Evolutionary conservation across 805 yeast genomes (phyloP), one percentile per base, ranked within the genome.

Genomic region (Wickerhamiella spandovensis): DNA sequence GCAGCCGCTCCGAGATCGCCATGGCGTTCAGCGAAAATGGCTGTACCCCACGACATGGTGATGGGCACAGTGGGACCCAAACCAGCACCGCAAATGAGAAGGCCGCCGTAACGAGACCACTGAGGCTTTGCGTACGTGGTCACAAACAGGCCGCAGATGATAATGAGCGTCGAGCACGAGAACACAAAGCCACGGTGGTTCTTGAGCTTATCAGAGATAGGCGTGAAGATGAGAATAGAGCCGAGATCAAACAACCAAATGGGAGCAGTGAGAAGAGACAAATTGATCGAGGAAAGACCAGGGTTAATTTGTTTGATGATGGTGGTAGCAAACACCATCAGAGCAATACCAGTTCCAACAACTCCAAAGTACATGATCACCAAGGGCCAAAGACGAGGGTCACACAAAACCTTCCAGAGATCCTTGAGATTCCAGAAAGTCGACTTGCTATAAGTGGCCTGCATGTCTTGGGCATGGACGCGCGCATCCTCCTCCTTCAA

Each of bases 11-110:
- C 95, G 46, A 86, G 80, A 60, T 85, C 92, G 24, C 94, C 94
- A 61, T 86, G 81, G 45, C 75, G 70, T 10, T 75, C 72, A 6
- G 74, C 75, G 69, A 85, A 82, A 46, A 84, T 82, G 59, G 83
- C 89, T 0, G 89, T 78, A 0, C 88, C 67, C 82, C 84, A 77
- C 1, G 95, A 76, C 95, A 86, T 86, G 59, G 81, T 74, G 38
- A 83, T 85, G 24, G 95, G 95, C 13, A 85, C 94, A 0, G 95
- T 86, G 20, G 95, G 92, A 10, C 95, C 95, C 47, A 86, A 72
- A 0, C 95, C 95, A 57, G 81, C 83, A 0, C 95, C 95, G 6
- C 85, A 79, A 61, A 86, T 79, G 53, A 86, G 71, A 48, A 86
- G 70, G 0, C 95, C 95, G 7, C 78, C 94, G 63, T 84, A 86